A percentile compares a stretch with the other conserved stretches of the same genome.
phyloP scores from a whole-genome alignment of 306 rosid genomes.

The Mucuna pruriens region DNA sequence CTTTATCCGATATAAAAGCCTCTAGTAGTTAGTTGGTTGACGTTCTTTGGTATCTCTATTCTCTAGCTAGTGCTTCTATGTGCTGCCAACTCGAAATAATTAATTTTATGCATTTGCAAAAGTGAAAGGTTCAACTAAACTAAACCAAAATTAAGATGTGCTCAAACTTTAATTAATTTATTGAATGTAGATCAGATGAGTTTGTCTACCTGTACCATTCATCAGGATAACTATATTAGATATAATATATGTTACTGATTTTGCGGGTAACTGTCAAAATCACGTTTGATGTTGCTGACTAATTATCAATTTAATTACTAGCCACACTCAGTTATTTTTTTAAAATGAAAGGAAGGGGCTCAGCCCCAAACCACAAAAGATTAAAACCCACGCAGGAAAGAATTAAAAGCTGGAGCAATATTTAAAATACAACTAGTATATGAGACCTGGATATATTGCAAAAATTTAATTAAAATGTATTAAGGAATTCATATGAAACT shows the following conservation, averaged over 20 bases:
- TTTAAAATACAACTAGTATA: too few relatives aligned
- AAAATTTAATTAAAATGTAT: too few relatives aligned
- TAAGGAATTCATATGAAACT: too few relatives aligned
- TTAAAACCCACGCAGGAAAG: too few relatives aligned
- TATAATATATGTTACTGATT: not conserved
- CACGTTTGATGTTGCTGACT: not conserved
- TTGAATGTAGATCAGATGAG: not conserved
- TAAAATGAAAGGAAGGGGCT: too few relatives aligned
- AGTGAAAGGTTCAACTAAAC: not conserved
- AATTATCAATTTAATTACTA: not conserved
- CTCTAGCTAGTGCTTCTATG: not conserved
- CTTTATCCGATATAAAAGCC: not conserved
- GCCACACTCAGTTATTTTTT: too few relatives aligned
- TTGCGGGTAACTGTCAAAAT: not conserved
- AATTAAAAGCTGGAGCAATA: too few relatives aligned
- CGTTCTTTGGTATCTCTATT: not conserved
- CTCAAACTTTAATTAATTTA: not conserved
- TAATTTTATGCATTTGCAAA: not conserved
- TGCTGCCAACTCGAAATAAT: not conserved
- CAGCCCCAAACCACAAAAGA: too few relatives aligned
- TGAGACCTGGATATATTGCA: too few relatives aligned
- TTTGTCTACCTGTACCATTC: not conserved
- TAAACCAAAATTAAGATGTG: not conserved
- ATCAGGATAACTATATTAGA: not conserved
- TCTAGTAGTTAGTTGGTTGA: not conserved